phyloP scores from a whole-genome alignment of 768 basidiomycete genomes.

The Stropharia rugosoannulata region DNA sequence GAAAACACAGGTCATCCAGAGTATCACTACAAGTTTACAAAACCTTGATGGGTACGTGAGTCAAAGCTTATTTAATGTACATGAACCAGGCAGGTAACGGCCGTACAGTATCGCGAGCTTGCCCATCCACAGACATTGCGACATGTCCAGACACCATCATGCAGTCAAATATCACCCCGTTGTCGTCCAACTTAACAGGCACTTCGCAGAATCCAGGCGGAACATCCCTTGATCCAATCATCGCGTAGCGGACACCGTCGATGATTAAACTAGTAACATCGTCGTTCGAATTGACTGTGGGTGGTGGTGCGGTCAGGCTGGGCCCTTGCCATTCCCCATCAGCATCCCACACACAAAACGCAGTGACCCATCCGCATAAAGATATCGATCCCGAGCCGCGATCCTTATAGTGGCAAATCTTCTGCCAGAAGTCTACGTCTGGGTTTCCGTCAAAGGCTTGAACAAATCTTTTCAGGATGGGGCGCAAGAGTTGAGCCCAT shows the following conservation, averaged over 20 bases:
- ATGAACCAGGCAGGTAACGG: slow-evolving; percentile 21
- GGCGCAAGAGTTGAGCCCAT: slow-evolving; percentile 15
- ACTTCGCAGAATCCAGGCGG: slow-evolving; percentile 14
- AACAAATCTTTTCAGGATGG: slow-evolving; percentile 17
- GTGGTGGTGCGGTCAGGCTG: neutral
- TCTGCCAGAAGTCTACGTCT: slow-evolving; percentile 14
- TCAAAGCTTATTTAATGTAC: slow-evolving; percentile 11
- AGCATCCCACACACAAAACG: slow-evolving; percentile 18
- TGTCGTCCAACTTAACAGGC: slow-evolving; percentile 11
- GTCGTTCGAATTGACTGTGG: neutral
- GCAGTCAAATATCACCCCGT: slow-evolving; percentile 9
- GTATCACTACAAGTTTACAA: no score
- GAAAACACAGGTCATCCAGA: no score
- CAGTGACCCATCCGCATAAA: slow-evolving; percentile 19
- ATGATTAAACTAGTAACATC: neutral
- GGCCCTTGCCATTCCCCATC: slow-evolving; percentile 17
- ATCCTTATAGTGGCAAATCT: slow-evolving; percentile 9
- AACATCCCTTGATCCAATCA: slow-evolving; percentile 4
- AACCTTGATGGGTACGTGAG: no score
- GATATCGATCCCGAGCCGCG: slow-evolving; percentile 12
- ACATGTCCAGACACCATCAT: slow-evolving; percentile 19
- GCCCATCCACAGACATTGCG: slow-evolving; percentile 5
- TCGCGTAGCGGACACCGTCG: slow-evolving; percentile 6
- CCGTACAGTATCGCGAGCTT: slow-evolving; percentile 11
- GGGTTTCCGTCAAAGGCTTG: slow-evolving; percentile 17